Percentiles rank a stretch among this genome's conserved stretches.
Conservation (phyloP, 2,329 filamentous ascomycete species). For the Cytospora chrysosperma region DNA sequence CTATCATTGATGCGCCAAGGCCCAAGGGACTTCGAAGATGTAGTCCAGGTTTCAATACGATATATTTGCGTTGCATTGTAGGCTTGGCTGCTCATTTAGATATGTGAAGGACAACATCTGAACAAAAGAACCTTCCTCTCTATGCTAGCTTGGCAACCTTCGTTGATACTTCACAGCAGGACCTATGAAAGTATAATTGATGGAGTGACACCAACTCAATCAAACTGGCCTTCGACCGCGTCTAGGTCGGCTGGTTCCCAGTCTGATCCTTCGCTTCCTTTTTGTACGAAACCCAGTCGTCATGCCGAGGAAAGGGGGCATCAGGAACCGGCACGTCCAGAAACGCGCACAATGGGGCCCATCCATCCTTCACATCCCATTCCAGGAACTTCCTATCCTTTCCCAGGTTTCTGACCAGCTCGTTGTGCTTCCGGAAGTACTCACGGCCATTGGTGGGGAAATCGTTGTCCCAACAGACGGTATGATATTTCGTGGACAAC, state of each 20-base stretch:
- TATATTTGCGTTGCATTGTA: too few species aligned
- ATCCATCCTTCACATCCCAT: slow-evolving; percentile 30
- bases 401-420: slow-evolving; percentile 25
- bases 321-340: slow-evolving; percentile 29
- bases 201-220: background rate
- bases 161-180: too few species aligned
- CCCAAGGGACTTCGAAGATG: too few species aligned
- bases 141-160: too few species aligned
- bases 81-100: too few species aligned
- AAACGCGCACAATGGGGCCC: slow-evolving; percentile 32
- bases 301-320: slow-evolving; percentile 30
- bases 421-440: slow-evolving; percentile 31
- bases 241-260: background rate
- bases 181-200: too few species aligned
- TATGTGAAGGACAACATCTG: too few species aligned
- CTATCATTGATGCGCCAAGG: too few species aligned
- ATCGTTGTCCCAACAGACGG: slow-evolving; percentile 33
- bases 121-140: too few species aligned
- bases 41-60: too few species aligned
- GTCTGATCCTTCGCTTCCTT: slow-evolving; percentile 27
- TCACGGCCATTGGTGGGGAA: slow-evolving; percentile 28
- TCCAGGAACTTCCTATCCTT: slow-evolving; percentile 30
- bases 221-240: background rate
- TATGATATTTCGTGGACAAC: slow-evolving; percentile 30
- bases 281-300: slow-evolving; percentile 35